Evolutionary conservation across 441 rosid genomes (phyloP), one percentile per base, ranked within the genome.

Genomic region (Adansonia grandidieri): DNA sequence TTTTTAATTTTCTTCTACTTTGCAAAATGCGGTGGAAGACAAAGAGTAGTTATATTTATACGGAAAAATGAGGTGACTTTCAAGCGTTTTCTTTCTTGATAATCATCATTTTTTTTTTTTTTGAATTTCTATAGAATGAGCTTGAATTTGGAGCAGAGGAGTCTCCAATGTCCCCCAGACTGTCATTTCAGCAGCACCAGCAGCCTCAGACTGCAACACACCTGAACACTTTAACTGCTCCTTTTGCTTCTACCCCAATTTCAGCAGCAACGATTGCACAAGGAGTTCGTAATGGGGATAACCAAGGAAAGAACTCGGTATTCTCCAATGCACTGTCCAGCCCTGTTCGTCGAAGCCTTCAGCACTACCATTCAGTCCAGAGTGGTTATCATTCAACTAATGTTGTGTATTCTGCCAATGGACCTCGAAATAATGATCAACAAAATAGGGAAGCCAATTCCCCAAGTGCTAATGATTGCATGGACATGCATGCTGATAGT

Each of bases 261-360:
- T 44, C 79, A n/a, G 79, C 86, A 1, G 79, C 84, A 37, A 73
- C 77, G 32, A 77, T 76, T 22, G 80, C 47, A 14, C 81, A 77
- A 13, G 86, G 80, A 78, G 65, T 73, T 74, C 83, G 86, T 6
- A 56, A 81, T 14, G 83, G 80, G 37, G 85, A 84, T 82, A 69
- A 77, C 7, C 85, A 87, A 84, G 84, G 76, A 2, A 91, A 91
- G 80, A 54, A 78, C 82, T 75, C 83, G 0, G 88, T 85, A 45
- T 84, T 87, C 79, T 85, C 87, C 0, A 81, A 81, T 71, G 90
- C 83, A 71, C 88, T 91, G 32, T 89, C 91, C 24, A 89, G 92
- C 77, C 91, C 92, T 1, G 85, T 87, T 76, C 88, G 89, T n/a
- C 84, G 88, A 68, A 89, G 91, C 85, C 92, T 91, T 65, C 92